Percentiles rank a stretch among this genome's conserved stretches.
Evolutionary conservation across 2,329 filamentous ascomycete genomes (phyloP).

Genomic region (Fusarium sp.): DNA sequence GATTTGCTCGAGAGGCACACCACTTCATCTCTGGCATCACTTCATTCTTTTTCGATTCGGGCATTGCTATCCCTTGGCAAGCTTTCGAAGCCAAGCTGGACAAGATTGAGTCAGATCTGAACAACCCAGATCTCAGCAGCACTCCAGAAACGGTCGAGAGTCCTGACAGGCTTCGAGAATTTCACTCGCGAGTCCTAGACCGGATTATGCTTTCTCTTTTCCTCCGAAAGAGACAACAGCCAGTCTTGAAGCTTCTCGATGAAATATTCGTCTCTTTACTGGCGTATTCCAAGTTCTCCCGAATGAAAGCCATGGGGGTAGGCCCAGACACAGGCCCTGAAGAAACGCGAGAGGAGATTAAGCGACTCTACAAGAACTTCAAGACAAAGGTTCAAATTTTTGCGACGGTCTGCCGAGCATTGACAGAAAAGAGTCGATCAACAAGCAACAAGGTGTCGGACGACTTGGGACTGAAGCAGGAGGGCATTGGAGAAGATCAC

Average conservation of each 20-base stretch:
- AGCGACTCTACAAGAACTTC: slow-evolving; percentile 72
- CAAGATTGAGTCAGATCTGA: slow-evolving; percentile 69
- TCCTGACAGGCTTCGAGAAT: slow-evolving; percentile 73
- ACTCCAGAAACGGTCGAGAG: slow-evolving; percentile 57
- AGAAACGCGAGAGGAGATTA: slow-evolving; percentile 34
- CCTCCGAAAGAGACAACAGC: slow-evolving; percentile 79
- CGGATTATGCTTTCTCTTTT: slow-evolving; percentile 80
- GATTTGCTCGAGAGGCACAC: slow-evolving; percentile 81
- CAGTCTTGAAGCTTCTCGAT: slow-evolving; percentile 78
- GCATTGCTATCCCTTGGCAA: slow-evolving; percentile 79
- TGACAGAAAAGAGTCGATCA: slow-evolving; percentile 71
- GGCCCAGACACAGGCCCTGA: slow-evolving; percentile 22
- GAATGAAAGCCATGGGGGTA: slow-evolving; percentile 52
- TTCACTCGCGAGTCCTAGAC: slow-evolving; percentile 80
- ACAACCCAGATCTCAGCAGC: slow-evolving; percentile 53
- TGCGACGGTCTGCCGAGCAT: slow-evolving; percentile 75
- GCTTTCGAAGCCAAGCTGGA: slow-evolving; percentile 75
- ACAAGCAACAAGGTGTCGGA: slow-evolving; percentile 46
- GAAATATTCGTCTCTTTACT: slow-evolving; percentile 81
- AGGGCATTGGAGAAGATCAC: slow-evolving; percentile 61
- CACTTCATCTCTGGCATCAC: slow-evolving; percentile 81
- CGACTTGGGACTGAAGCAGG: slow-evolving; percentile 50
- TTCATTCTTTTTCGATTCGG: slow-evolving; percentile 84
- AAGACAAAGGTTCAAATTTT: slow-evolving; percentile 80
- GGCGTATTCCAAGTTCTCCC: slow-evolving; percentile 70